Conservation (phyloP, 208 protist species). For the Trypanosoma mega region DNA sequence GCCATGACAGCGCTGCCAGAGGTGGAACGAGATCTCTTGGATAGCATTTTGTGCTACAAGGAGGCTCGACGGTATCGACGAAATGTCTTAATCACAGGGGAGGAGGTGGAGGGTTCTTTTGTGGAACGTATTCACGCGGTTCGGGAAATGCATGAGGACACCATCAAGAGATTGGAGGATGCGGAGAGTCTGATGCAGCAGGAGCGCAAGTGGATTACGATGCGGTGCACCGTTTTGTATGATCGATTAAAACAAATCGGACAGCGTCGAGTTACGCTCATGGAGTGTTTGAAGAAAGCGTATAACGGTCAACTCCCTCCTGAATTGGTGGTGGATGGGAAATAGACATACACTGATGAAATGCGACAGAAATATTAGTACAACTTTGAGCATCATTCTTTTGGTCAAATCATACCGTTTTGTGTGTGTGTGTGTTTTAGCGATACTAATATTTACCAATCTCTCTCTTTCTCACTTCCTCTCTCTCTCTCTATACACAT, state of each 20-base stretch:
- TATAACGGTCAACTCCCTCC: background rate
- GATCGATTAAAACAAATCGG: conserved; percentile 12
- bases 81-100: background rate
- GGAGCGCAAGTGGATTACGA: conserved; percentile 20
- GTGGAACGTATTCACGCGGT: conserved; percentile 7
- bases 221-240: conserved; percentile 20
- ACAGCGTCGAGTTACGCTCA: background rate
- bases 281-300: background rate
- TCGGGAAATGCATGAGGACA: conserved; percentile 5
- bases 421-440: too few species aligned
- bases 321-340: background rate
- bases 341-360: background rate
- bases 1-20: too few species aligned
- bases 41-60: conserved; percentile 5
- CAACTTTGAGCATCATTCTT: too few species aligned
- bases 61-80: conserved; percentile 5
- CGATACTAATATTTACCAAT: too few species aligned
- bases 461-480: too few species aligned
- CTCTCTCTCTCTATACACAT: too few species aligned
- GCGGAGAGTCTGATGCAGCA: conserved; percentile 6
- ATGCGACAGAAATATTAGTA: too few species aligned
- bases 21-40: too few species aligned
- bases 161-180: background rate
- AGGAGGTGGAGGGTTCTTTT: background rate
- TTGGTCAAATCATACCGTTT: too few species aligned